Conservation (phyloP, 345 rosid genomes). For the Euphorbia pulcherrima region DNA sequence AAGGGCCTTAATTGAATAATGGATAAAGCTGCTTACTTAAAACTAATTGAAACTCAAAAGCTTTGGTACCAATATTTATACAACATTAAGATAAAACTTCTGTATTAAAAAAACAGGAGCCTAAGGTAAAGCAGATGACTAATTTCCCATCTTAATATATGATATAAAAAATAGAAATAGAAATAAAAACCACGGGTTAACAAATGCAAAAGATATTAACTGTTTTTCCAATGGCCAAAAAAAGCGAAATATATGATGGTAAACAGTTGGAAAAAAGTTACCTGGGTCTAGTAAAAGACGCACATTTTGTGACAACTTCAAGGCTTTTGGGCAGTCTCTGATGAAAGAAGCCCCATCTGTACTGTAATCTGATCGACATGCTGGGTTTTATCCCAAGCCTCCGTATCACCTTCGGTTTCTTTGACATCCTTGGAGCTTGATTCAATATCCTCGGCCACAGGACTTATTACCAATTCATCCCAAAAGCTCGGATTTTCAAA, state of each 20-base stretch:
- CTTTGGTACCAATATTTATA: too few species aligned
- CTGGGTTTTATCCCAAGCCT: slow-evolving; percentile 45
- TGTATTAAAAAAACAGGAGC: background rate
- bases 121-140: background rate
- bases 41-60: too few species aligned
- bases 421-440: slow-evolving; percentile 40
- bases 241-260: background rate
- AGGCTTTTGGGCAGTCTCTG: slow-evolving; percentile 39
- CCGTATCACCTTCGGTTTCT: slow-evolving; percentile 30
- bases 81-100: too few species aligned
- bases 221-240: slow-evolving; percentile 17
- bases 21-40: too few species aligned
- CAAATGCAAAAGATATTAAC: slow-evolving; percentile 10
- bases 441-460: slow-evolving; percentile 56
- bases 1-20: too few species aligned
- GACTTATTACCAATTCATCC: slow-evolving; percentile 54
- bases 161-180: background rate
- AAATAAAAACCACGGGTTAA: slow-evolving; percentile 14
- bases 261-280: slow-evolving; percentile 2
- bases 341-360: slow-evolving; percentile 75
- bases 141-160: too few species aligned
- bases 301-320: slow-evolving; percentile 21
- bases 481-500: slow-evolving; percentile 49
- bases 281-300: slow-evolving; percentile 7
- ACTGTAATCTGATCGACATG: slow-evolving; percentile 72